phyloP scores from a whole-genome alignment of 1,284 basidiomycete genomes.

The Leccinum proximum region DNA sequence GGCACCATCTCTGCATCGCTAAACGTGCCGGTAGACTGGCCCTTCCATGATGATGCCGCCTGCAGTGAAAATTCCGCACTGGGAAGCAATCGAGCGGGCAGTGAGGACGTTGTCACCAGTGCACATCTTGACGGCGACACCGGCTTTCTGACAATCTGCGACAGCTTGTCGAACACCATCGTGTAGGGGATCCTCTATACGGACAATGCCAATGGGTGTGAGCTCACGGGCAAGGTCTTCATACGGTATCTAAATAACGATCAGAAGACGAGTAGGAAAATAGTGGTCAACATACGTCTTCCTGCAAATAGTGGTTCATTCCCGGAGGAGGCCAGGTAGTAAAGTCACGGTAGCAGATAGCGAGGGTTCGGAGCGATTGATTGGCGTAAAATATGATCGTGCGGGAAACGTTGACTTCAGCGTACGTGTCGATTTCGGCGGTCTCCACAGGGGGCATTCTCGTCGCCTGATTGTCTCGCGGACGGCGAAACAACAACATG shows the following conservation, averaged over 20 bases:
- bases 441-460: slow-evolving; percentile 50
- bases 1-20: slow-evolving; percentile 57
- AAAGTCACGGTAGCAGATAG: slow-evolving; percentile 91
- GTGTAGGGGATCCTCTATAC: slow-evolving; percentile 96
- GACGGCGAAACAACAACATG: slow-evolving; percentile 69
- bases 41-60: slow-evolving; percentile 98
- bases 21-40: slow-evolving; percentile 67
- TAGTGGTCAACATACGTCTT: slow-evolving; percentile 42
- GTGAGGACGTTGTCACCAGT: slow-evolving; percentile 98
- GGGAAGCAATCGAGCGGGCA: slow-evolving; percentile 89
- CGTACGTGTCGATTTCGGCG: slow-evolving; percentile 56
- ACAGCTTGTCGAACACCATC: slow-evolving; percentile 90
- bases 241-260: slow-evolving; percentile 56
- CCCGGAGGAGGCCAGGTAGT: slow-evolving; percentile 79
- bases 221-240: slow-evolving; percentile 70
- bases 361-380: slow-evolving; percentile 92
- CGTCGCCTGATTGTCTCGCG: slow-evolving; percentile 24
- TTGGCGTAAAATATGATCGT: slow-evolving; percentile 98
- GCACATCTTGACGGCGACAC: slow-evolving; percentile 98
- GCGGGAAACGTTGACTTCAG: slow-evolving; percentile 76
- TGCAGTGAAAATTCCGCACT: slow-evolving; percentile 92
- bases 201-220: slow-evolving; percentile 85
- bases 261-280: slow-evolving; percentile 5
- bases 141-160: slow-evolving; percentile 80
- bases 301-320: slow-evolving; percentile 40